Evolutionary conservation across 257 asterid species (phyloP), one percentile per base, ranked within the genome.

Genomic region (Vinca minor): DNA sequence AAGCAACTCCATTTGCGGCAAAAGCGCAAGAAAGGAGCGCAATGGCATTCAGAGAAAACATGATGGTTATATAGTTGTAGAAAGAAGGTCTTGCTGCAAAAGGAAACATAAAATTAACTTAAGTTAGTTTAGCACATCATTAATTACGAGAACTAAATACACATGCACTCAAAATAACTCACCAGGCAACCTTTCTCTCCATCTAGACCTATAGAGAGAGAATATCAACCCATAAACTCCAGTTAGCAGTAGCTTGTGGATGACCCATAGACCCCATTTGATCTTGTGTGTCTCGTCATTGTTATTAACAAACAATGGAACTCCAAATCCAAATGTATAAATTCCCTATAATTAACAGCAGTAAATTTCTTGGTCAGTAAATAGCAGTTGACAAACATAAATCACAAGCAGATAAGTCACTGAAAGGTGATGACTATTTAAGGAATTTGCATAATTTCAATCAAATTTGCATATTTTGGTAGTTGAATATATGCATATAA

Each of bases 51-150:
- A 78, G 44, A 61, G 68, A 52, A 65, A 74, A 71, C 83, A 74
- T 74, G 76, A 71, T 62, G 62, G 73, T 67, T 29, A 78, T 57
- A 41, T 78, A 78, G 68, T 78, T 74, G 75, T 78, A 76, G 75
- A 74, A 78, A 61, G 83, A 75, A 26, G 83, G 83, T 71, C 83
- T 78, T 71, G 83, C 83, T 78, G 77, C 68, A 78, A 55, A 31
- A 26, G 7, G 20, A 38, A 70, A 44, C 49, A 59, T 42, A 23
- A 58, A 59, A 70, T 12, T 12, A 17, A 48, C 28, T 38, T 7
- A 3, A 17, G 46, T 29, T 26, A 61, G 23, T 41, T 25, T 36
- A n/a, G 23, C 1, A 29, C 64, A 20, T 48, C 49, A 57, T 28
- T 35, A 15, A 18, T 3, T 39, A 65, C 45, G 62, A 31, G 17